phyloP scores from a whole-genome alignment of 352 stramenopile species.

The Pythium insidiosum region DNA sequence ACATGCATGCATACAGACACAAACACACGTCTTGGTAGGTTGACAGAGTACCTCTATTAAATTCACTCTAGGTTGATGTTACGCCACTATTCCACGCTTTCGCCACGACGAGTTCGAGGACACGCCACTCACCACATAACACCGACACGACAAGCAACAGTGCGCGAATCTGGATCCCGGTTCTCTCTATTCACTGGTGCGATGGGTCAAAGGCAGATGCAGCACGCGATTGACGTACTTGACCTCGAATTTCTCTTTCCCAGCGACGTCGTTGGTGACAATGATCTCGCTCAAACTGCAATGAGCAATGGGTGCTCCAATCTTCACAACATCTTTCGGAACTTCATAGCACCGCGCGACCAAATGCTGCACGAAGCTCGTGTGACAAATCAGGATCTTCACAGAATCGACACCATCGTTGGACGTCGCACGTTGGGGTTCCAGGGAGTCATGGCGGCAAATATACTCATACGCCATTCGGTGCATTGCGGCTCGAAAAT shows the following conservation, averaged over 20 bases:
- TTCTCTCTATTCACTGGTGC: slow-evolving; percentile 74
- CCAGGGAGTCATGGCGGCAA: slow-evolving; percentile 35
- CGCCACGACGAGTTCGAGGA: too few species aligned
- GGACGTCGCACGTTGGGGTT: slow-evolving; percentile 6
- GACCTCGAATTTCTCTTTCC: slow-evolving; percentile 34
- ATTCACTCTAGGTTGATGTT: too few species aligned
- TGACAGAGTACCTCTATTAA: too few species aligned
- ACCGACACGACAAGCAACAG: too few species aligned
- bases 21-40: too few species aligned
- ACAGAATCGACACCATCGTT: slow-evolving; percentile 34
- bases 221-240: slow-evolving; percentile 56
- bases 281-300: slow-evolving; percentile 73
- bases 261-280: slow-evolving; percentile 21
- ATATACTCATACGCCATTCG: slow-evolving; percentile 67
- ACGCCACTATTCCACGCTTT: too few species aligned
- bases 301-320: slow-evolving; percentile 62
- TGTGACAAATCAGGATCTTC: slow-evolving; percentile 68
- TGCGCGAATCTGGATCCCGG: too few species aligned
- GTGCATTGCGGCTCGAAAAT: slow-evolving; percentile 73
- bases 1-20: too few species aligned
- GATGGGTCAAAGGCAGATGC: slow-evolving; percentile 63
- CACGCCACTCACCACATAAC: too few species aligned
- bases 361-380: slow-evolving; percentile 66
- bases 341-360: slow-evolving; percentile 56
- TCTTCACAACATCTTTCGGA: slow-evolving; percentile 66